Evolutionary conservation across 139 green algal genomes (phyloP).

Genomic region (Gonium pectorale): DNA sequence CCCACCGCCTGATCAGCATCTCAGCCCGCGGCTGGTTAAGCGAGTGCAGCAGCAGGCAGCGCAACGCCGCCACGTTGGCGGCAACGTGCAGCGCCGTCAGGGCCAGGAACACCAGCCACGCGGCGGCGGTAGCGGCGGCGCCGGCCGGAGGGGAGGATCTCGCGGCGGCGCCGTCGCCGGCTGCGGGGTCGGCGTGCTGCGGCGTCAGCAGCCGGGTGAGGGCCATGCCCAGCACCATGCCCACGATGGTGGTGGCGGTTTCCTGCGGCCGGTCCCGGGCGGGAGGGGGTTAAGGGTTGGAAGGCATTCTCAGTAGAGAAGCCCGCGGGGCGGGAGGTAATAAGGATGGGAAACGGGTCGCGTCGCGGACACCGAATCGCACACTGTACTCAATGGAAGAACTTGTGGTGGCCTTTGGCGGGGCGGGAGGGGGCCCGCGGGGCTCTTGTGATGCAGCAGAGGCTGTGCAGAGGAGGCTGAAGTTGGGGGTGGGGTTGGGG

Average conservation of each 20-base stretch:
- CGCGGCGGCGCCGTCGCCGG: neutral
- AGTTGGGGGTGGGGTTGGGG: no score
- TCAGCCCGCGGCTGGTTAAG: constrained; percentile 78
- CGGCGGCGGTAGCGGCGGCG: neutral
- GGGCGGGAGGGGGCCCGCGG: no score
- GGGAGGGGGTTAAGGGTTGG: neutral
- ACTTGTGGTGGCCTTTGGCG: no score
- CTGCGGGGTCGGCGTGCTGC: neutral
- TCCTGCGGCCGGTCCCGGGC: constrained; percentile 56
- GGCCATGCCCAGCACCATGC: constrained; percentile 85
- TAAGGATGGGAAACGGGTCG: no score
- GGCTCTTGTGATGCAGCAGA: no score
- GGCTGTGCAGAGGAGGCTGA: no score
- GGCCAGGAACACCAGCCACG: constrained; percentile 62
- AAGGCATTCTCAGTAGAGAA: neutral
- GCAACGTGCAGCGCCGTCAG: constrained; percentile 80
- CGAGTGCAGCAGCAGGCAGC: constrained; percentile 76
- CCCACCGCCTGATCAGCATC: constrained; percentile 63
- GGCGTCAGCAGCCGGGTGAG: constrained; percentile 56
- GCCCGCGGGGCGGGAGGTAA: no score
- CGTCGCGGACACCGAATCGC: no score
- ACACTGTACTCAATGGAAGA: no score
- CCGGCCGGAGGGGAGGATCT: neutral
- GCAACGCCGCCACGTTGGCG: constrained; percentile 85
- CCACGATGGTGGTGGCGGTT: constrained; percentile 78